Base-by-base conservation (phyloP, 2,329 filamentous ascomycete genomes). In the Monosporascus sp. region DNA sequence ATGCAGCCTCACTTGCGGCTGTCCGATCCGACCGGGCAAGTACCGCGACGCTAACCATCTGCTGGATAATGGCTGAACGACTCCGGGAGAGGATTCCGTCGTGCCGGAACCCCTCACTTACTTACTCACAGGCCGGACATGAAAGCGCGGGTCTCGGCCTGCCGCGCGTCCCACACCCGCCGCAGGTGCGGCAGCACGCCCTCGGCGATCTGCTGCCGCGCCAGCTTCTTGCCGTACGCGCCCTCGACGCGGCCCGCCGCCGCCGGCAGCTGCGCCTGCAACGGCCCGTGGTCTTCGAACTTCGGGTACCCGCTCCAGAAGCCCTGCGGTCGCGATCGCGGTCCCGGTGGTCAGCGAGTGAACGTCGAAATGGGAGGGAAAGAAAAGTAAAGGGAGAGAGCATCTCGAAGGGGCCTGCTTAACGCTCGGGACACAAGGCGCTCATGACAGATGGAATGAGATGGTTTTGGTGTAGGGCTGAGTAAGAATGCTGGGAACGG, bases 131-230 rank as follows among this genome's bases (percentile, higher is more conserved):
- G 9, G 31, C 31, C 11, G 31, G 31, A 14, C 31, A 62, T 5
- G 44, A 64, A 34, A n/a, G 19, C 40, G 24, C 53, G 50, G 8
- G 59, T 48, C 49, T 52, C 46, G 9, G 57, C 49, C 51, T 68
- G 57, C 43, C 60, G 57, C 51, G 64, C 51, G 14, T 38, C 53
- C 45, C 64, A 51, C 34, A 66, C 53, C 5, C 50, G 27, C 7
- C 61, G 31, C 31, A 82, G 55, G 61, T 68, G 71, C 6, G 38
- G 56, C 16, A 79, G 57, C 3, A 80, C 61, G 34, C 61, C 56
- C 56, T 71, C 67, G 0, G 76, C 74, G 3, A 81, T 62, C 51
- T 61, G 63, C 55, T 73, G 66, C 58, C 65, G 73, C 1, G 75
- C 67, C 9, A 63, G 54, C 44, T 64, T 67, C 59, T 67, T 70